phyloP scores from a whole-genome alignment of 164 flowering plant genomes.

The Aristolochia contorta region DNA sequence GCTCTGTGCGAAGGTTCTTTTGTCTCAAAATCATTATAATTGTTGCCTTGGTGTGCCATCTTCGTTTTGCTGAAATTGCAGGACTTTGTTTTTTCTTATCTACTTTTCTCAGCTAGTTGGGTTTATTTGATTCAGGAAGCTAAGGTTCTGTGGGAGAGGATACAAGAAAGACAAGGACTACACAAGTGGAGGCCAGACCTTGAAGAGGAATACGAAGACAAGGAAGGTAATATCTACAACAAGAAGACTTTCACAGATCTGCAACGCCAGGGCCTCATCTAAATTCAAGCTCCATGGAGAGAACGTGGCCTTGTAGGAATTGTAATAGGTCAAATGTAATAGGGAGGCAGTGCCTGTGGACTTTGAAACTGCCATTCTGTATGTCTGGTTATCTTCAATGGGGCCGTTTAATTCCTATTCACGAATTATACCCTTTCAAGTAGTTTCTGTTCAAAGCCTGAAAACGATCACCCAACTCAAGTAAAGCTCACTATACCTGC shows the following conservation, averaged over 20 bases:
- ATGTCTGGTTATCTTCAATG: too few species aligned
- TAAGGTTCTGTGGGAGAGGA: slow-evolving; percentile 80
- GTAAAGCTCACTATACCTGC: too few species aligned
- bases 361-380: too few species aligned
- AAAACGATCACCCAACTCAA: too few species aligned
- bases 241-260: slow-evolving; percentile 96
- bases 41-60: not conserved
- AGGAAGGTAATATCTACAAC: slow-evolving; percentile 95
- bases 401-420: too few species aligned
- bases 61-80: not conserved
- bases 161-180: slow-evolving; percentile 76
- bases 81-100: not conserved
- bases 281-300: slow-evolving; percentile 3
- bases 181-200: slow-evolving; percentile 98
- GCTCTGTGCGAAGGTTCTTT: too few species aligned
- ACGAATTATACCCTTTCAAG: too few species aligned
- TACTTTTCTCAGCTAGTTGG: not conserved
- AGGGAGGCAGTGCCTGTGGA: too few species aligned
- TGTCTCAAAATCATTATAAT: too few species aligned
- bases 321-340: too few species aligned
- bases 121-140: slow-evolving; percentile 57
- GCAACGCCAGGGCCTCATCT: slow-evolving; percentile 93
- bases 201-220: slow-evolving; percentile 97
- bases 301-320: too few species aligned
- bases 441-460: too few species aligned